Evolutionary conservation across 345 rosid species (phyloP).

Genomic region (Luvunga scandens): DNA sequence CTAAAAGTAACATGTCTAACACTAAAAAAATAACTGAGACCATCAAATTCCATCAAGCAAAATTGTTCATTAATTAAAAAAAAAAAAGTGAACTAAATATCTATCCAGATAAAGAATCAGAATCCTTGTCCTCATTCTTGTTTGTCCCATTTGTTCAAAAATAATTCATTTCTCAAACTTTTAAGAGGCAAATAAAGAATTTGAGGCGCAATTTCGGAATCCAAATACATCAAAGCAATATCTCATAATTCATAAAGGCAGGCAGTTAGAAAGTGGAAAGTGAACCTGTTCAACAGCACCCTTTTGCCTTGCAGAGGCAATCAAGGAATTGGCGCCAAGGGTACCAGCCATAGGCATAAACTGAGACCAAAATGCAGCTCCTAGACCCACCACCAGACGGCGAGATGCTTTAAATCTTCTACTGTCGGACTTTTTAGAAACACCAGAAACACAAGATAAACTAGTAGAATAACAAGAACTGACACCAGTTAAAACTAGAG

Average conservation of each 20-base stretch:
- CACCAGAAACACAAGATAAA: constrained; percentile 21
- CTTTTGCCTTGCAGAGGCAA: constrained; percentile 75
- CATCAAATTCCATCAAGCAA: not conserved
- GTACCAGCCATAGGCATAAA: constrained; percentile 43
- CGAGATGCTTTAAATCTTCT: constrained; percentile 41
- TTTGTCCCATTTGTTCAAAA: not conserved
- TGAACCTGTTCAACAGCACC: constrained; percentile 68
- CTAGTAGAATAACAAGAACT: constrained; percentile 10
- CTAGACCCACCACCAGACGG: constrained; percentile 54
- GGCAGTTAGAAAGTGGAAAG: not conserved
- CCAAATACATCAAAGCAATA: not conserved
- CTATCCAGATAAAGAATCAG: too few relatives aligned
- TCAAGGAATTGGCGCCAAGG: constrained; percentile 43
- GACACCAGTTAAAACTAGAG: constrained; percentile 20
- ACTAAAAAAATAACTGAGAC: not conserved
- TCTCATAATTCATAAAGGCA: not conserved
- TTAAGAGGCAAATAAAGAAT: not conserved
- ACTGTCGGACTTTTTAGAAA: constrained; percentile 17
- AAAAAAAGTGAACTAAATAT: too few relatives aligned
- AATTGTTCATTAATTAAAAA: not conserved
- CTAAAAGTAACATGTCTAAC: not conserved
- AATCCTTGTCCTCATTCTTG: not conserved
- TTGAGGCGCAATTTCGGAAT: not conserved
- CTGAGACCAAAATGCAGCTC: constrained; percentile 59
- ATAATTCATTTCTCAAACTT: not conserved